These are phyloP conservation scores for Baeospora myosura DNA, from an alignment of 1,284 basidiomycete genomes.

Conservation along the genomic window DNA sequence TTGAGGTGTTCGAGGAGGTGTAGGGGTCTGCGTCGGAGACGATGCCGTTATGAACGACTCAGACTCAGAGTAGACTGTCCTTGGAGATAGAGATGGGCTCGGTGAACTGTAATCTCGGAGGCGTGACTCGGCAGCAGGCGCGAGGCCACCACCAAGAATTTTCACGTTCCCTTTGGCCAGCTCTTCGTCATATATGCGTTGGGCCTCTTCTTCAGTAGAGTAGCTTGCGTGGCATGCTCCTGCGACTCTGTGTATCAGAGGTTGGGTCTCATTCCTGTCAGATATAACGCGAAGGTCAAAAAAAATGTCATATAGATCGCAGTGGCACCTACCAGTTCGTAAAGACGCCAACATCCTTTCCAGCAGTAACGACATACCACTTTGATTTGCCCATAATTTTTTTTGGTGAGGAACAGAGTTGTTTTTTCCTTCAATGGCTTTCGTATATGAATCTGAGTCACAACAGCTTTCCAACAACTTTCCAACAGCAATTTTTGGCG, in stretches of 20 bases:
- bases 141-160: slow-evolving; percentile 14
- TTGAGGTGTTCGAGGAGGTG: slow-evolving; percentile 4
- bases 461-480: no score
- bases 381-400: slow-evolving; percentile 29
- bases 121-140: neutral
- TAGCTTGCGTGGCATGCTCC: slow-evolving; percentile 12
- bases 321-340: slow-evolving; percentile 35
- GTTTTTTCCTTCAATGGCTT: neutral
- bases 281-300: slow-evolving; percentile 10
- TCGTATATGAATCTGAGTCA: slow-evolving; percentile 3
- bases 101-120: neutral
- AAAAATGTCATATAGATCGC: slow-evolving; percentile 10
- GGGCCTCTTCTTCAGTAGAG: slow-evolving; percentile 10
- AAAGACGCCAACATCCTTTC: slow-evolving; percentile 39
- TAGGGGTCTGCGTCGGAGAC: no score
- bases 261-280: slow-evolving; percentile 11
- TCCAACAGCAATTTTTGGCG: no score
- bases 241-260: slow-evolving; percentile 11
- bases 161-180: slow-evolving; percentile 18
- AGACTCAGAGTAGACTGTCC: neutral
- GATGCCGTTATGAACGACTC: no score
- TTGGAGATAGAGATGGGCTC: neutral
- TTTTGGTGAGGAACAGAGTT: no score
- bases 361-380: slow-evolving; percentile 41
- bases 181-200: slow-evolving; percentile 6